A percentile compares a stretch with the other conserved stretches of the same genome.
Conservation (phyloP, 192 early-diverging fungal genomes). For the Coemansia sp. region DNA sequence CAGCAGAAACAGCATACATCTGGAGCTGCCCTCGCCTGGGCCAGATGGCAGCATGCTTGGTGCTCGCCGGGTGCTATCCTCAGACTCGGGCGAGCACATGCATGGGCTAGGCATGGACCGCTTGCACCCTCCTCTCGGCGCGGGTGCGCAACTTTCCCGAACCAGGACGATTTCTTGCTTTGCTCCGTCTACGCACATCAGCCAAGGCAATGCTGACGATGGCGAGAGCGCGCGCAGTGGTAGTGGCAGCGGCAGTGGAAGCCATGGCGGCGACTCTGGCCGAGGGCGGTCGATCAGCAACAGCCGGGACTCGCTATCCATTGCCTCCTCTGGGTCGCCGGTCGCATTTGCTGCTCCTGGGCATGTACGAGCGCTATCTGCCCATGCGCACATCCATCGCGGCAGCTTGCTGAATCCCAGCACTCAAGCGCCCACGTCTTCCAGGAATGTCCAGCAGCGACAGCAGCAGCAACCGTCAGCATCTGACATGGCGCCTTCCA, state of each 20-base stretch:
- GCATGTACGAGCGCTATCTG: not conserved
- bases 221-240: not conserved
- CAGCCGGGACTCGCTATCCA: constrained; percentile 3
- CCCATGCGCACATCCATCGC: constrained; percentile 18
- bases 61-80: not conserved
- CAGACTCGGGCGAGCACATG: not conserved
- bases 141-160: not conserved
- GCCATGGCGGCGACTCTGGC: not conserved
- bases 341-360: not conserved
- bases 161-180: constrained; percentile 14
- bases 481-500: not conserved
- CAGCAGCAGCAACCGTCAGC: not conserved
- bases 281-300: constrained; percentile 1
- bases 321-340: not conserved
- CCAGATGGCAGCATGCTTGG: not conserved
- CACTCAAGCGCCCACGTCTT: not conserved
- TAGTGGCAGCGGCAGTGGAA: not conserved
- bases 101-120: not conserved
- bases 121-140: not conserved
- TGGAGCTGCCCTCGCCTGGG: not conserved
- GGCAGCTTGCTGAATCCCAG: constrained; percentile 42
- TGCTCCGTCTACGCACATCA: not conserved
- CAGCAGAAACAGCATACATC: constrained; percentile 5
- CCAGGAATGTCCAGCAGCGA: not conserved
- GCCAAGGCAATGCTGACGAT: not conserved